Base-by-base conservation (phyloP, 768 basidiomycete genomes). In the Tulasnella sp. region DNA sequence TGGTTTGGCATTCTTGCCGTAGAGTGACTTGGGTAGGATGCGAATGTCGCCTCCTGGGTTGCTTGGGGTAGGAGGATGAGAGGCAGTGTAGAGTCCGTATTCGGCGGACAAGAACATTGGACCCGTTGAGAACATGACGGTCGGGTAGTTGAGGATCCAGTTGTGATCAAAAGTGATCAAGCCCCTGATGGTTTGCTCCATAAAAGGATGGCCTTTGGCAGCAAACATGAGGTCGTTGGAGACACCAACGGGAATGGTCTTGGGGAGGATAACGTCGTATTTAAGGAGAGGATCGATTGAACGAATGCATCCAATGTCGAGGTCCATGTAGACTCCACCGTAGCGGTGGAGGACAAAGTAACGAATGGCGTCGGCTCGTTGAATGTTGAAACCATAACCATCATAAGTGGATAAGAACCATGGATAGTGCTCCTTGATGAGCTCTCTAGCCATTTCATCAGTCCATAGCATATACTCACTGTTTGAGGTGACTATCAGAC, bases 121-220 rank as follows among this genome's bases (percentile, higher is more conserved):
- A 1, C 93, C 93, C 0, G 95, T 99, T 47, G 90, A 90, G 68
- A 99, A 99, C 95, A 99, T 99, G 70, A 99, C 95, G 24, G 95
- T 99, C 28, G 95, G 95, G 59, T 99, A 99, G 67, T 98, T 95
- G 62, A 92, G 78, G 48, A 95, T 65, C 81, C 88, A 99, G 46
- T 79, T 77, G 64, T 93, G 88, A 68, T 98, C 88, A 63, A 93
- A 99, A 19, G 81, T 80, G 60, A 79, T 73, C 54, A 96, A 77
- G 63, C 84, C 88, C 68, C 92, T 84, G 57, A 96, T 92, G 44
- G 88, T 86, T 66, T 92, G 86, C 33, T 82, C 81, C 69, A 98
- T 73, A 70, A 99, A 87, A 1, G 89, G 83, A 57, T 91, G 88
- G 1, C 70, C 70, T 61, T 82, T 81, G 65, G 84, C 79, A 16